Evolutionary conservation across 2,329 filamentous ascomycete species (phyloP).

Genomic region (Colletotrichum scovillei): DNA sequence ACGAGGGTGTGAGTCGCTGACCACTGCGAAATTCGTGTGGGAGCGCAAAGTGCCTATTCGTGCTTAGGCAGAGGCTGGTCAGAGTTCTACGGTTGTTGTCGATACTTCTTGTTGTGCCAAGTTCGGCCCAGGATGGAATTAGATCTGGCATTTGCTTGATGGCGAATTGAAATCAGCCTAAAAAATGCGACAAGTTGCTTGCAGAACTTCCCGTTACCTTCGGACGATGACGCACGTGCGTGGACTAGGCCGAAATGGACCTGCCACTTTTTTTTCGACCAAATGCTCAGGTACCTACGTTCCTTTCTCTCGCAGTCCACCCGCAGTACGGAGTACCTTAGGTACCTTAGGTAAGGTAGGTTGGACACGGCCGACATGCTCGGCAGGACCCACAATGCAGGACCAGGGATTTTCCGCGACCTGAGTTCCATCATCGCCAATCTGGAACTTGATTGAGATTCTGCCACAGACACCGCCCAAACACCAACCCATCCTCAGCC

Average conservation of each 20-base stretch:
- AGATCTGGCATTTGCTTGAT: background rate
- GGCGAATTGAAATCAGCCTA: conserved; percentile 5
- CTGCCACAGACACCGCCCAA: conserved; percentile 26
- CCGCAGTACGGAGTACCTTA: no score
- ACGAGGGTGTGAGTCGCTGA: background rate
- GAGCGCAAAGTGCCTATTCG: background rate
- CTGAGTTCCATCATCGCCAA: conserved; percentile 2
- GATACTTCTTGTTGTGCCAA: conserved; percentile 2
- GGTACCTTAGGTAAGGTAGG: background rate
- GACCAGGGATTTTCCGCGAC: conserved; percentile 33
- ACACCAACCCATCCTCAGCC: conserved; percentile 9
- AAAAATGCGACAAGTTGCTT: conserved; percentile 8
- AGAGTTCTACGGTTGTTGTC: background rate
- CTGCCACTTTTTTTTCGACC: background rate
- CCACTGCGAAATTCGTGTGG: background rate
- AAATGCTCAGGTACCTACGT: conserved; percentile 13
- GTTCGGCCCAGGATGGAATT: background rate
- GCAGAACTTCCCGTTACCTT: conserved; percentile 13
- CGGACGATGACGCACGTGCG: conserved; percentile 31
- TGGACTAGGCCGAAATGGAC: background rate
- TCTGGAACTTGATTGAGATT: conserved; percentile 21
- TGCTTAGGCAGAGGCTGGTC: background rate
- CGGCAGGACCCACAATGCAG: background rate
- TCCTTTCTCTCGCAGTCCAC: background rate
- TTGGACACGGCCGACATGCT: background rate